These are phyloP conservation scores for Talaromyces islandicus DNA, from an alignment of 2,329 filamentous ascomycete genomes.

Conservation along the genomic window DNA sequence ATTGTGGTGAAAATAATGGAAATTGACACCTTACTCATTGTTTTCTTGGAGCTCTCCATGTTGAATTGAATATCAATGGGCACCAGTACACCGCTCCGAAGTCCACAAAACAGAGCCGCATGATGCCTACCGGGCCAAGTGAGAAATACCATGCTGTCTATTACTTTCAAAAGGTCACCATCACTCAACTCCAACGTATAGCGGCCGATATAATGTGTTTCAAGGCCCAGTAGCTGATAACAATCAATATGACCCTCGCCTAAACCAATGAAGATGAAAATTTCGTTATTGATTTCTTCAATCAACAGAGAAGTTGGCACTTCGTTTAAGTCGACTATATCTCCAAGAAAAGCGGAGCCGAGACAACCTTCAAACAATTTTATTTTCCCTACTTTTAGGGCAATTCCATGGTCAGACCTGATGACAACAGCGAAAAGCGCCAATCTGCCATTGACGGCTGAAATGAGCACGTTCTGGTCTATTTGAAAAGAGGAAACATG, in stretches of 20 bases:
- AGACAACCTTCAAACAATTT: constrained; percentile 12
- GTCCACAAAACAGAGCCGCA: constrained; percentile 36
- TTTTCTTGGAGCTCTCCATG: constrained; percentile 8
- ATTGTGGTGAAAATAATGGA: constrained; percentile 10
- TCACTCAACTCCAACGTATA: constrained; percentile 18
- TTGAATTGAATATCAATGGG: constrained; percentile 26
- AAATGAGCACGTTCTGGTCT: constrained; percentile 21
- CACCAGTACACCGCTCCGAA: constrained; percentile 40
- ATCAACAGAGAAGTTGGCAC: constrained; percentile 33
- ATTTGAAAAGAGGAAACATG: constrained; percentile 17
- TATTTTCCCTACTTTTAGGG: constrained; percentile 23
- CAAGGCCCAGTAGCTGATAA: constrained; percentile 20
- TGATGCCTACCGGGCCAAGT: constrained; percentile 10
- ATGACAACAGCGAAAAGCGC: constrained; percentile 24
- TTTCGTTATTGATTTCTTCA: constrained; percentile 19
- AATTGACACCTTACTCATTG: constrained; percentile 21
- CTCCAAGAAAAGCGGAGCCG: constrained; percentile 17
- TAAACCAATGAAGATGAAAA: constrained; percentile 36
- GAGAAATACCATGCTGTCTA: constrained; percentile 30
- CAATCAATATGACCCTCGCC: constrained; percentile 29
- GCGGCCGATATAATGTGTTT: constrained; percentile 18
- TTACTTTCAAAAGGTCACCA: constrained; percentile 27
- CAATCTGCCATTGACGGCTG: constrained; percentile 23
- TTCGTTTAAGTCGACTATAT: constrained; percentile 20
- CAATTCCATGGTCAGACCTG: constrained; percentile 19